phyloP scores from a whole-genome alignment of 768 basidiomycete genomes.

The Suillus americanus region DNA sequence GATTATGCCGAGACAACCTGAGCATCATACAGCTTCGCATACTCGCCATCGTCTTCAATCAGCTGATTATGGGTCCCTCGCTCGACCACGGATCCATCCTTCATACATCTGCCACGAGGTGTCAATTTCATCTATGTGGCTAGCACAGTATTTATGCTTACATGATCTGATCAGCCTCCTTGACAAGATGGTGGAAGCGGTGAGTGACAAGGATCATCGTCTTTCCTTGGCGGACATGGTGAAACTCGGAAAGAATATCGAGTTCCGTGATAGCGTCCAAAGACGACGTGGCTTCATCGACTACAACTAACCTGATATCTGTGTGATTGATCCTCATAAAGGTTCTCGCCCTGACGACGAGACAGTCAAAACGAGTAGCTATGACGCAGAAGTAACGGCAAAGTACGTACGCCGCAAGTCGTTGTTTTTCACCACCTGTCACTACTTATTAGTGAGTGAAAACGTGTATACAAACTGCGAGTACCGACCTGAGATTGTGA shows the following conservation, averaged over 20 bases:
- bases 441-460: slow-evolving; percentile 7
- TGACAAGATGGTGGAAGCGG: slow-evolving; percentile 49
- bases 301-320: slow-evolving; percentile 45
- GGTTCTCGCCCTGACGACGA: slow-evolving; percentile 39
- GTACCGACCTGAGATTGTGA: slow-evolving; percentile 23
- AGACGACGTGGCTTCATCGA: slow-evolving; percentile 61
- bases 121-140: slow-evolving; percentile 1
- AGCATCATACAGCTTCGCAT: slow-evolving; percentile 28
- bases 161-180: slow-evolving; percentile 53
- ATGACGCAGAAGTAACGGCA: background rate
- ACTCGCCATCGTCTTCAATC: slow-evolving; percentile 22
- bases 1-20: slow-evolving; percentile 8
- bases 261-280: slow-evolving; percentile 56
- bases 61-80: slow-evolving; percentile 30
- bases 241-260: slow-evolving; percentile 42
- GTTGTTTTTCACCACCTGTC: slow-evolving; percentile 46
- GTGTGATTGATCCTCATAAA: slow-evolving; percentile 39
- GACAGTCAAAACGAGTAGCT: background rate
- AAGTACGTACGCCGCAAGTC: slow-evolving; percentile 45
- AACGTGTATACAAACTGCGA: slow-evolving; percentile 5
- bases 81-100: slow-evolving; percentile 31
- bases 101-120: slow-evolving; percentile 27
- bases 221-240: slow-evolving; percentile 40
- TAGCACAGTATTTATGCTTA: slow-evolving; percentile 27
- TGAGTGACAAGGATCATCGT: slow-evolving; percentile 60